These are phyloP conservation scores for Omphalotus guepiniiformis DNA, from an alignment of 768 basidiomycete genomes.

Conservation along the genomic window DNA sequence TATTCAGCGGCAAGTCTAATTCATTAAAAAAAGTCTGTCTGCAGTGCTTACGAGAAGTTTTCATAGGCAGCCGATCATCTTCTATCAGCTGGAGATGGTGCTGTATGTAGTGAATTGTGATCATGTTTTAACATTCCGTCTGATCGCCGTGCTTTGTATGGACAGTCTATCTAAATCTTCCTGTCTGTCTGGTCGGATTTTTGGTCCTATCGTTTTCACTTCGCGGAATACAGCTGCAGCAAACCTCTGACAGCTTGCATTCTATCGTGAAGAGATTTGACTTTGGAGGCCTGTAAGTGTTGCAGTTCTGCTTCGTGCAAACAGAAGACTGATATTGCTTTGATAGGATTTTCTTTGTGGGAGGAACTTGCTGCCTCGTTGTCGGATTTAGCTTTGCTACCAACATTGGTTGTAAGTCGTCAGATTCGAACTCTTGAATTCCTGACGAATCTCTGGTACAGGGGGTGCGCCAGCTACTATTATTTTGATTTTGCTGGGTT, in stretches of 20 bases:
- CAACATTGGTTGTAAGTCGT: conserved; percentile 60
- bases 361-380: conserved; percentile 67
- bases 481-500: conserved; percentile 52
- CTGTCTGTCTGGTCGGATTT: conserved; percentile 60
- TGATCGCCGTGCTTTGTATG: conserved; percentile 14
- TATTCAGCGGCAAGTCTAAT: conserved; percentile 63
- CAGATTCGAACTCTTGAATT: conserved; percentile 9
- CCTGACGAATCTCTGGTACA: conserved; percentile 24
- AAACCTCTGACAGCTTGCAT: conserved; percentile 41
- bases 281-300: conserved; percentile 70
- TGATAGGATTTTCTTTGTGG: conserved; percentile 66
- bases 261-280: conserved; percentile 58
- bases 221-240: conserved; percentile 46
- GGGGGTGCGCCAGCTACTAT: conserved; percentile 65
- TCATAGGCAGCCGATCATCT: conserved; percentile 29
- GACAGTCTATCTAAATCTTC: conserved; percentile 80
- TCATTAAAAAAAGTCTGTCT: neutral
- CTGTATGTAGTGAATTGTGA: conserved; percentile 48
- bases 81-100: conserved; percentile 77
- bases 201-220: conserved; percentile 58
- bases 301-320: neutral
- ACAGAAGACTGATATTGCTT: conserved; percentile 13
- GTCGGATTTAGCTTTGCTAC: conserved; percentile 79
- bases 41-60: neutral
- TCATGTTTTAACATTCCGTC: conserved; percentile 8